These are phyloP conservation scores for Backusella australiensis DNA, from an alignment of 192 early-diverging fungal species.

Conservation along the genomic window DNA sequence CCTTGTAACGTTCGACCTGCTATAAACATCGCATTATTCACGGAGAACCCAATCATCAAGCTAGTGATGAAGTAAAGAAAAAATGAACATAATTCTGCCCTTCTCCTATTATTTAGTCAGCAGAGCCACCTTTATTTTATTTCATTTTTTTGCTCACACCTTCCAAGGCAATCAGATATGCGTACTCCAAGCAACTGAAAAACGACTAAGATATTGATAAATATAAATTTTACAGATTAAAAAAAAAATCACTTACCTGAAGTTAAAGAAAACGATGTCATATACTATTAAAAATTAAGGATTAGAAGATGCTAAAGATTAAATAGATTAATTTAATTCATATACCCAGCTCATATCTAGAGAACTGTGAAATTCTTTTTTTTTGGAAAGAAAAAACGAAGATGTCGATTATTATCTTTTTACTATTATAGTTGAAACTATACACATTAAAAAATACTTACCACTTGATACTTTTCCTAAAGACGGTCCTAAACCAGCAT, in stretches of 20 bases:
- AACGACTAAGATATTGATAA: background rate
- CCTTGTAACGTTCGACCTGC: background rate
- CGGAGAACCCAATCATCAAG: background rate
- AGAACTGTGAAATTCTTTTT: background rate
- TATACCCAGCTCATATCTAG: background rate
- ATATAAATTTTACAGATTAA: background rate
- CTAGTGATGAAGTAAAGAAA: background rate
- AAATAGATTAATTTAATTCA: background rate
- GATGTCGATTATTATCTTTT: background rate
- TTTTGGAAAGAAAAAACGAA: background rate
- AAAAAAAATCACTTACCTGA: background rate
- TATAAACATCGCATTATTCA: background rate
- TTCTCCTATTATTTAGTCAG: background rate
- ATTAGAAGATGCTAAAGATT: background rate
- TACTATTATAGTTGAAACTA: background rate
- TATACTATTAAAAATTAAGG: background rate
- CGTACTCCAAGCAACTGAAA: background rate
- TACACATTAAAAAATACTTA: background rate
- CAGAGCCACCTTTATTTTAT: background rate
- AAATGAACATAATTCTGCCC: background rate
- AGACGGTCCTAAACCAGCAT: background rate
- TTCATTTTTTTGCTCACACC: background rate
- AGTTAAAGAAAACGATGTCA: background rate
- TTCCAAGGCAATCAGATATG: background rate
- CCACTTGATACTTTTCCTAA: background rate